phyloP scores from a whole-genome alignment of 352 stramenopile species.

The Phytophthora brassicae region DNA sequence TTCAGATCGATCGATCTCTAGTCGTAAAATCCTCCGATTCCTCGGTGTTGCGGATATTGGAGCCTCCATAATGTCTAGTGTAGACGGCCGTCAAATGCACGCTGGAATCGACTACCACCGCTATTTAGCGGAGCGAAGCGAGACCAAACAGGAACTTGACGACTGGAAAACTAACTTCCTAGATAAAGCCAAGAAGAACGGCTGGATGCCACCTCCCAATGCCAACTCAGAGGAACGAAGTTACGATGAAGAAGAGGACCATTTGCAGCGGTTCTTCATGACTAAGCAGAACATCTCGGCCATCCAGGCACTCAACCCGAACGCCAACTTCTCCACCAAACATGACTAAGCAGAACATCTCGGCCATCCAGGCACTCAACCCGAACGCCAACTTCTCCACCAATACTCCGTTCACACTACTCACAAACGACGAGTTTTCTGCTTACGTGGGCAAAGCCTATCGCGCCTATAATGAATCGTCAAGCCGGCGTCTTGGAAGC shows the following conservation, averaged over 20 bases:
- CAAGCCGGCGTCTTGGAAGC: conserved; percentile 22
- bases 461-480: conserved; percentile 16
- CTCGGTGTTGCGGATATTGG: conserved; percentile 12
- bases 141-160: conserved; percentile 32
- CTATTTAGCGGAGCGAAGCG: conserved; percentile 34
- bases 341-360: conserved; percentile 48
- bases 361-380: conserved; percentile 36
- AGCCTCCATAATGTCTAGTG: conserved; percentile 6
- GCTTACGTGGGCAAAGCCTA: conserved; percentile 39
- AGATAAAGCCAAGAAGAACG: conserved; percentile 33
- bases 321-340: conserved; percentile 56
- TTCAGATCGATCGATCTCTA: conserved; percentile 1
- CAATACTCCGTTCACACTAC: conserved; percentile 55
- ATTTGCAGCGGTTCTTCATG: conserved; percentile 50
- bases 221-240: conserved; percentile 29
- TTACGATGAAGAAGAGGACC: conserved; percentile 42
- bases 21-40: conserved; percentile 4
- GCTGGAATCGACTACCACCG: conserved; percentile 42
- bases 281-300: conserved; percentile 42
- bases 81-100: conserved; percentile 38
- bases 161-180: conserved; percentile 37
- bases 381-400: conserved; percentile 50
- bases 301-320: conserved; percentile 39
- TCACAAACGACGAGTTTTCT: conserved; percentile 56
- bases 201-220: conserved; percentile 30